Base-by-base conservation (phyloP, 1,284 basidiomycete species). In the Ceratobasidium sp. region DNA sequence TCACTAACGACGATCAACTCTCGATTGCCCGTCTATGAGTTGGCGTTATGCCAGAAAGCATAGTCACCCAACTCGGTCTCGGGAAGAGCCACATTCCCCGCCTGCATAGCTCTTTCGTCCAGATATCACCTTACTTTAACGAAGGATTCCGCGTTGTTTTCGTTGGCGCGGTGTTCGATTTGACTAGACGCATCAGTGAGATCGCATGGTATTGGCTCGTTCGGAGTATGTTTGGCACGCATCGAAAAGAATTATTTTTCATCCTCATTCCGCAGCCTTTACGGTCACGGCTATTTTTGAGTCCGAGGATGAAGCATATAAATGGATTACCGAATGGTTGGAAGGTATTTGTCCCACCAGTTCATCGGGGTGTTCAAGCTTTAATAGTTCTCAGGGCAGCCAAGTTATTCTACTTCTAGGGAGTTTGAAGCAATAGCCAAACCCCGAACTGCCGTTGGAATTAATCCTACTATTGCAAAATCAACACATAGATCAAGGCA, bases 291-390 rank as follows among this genome's bases (percentile, higher is more conserved):
- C 64, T 1, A 67, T 52, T 14, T 67, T 67, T 28, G 64, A 67
- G 23, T 53, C 64, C 6, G 50, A 50, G 18, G 48, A 67, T 26
- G 64, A 67, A 41, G 39, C 50, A 3, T 67, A 52, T n/a, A 34
- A 55, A 10, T 67, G 64, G 64, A 67, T 67, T 10, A 67, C 34
- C 14, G 50, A 67, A 21, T 67, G 64, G 64, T 52, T 67, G 23
- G 50, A 53, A 43, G 26, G 64, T 67, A 67, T 43, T 67, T 41
- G 23, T 39, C n/a, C n/a, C n/a, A n/a, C n/a, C n/a, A n/a, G n/a
- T n/a, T n/a, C n/a, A n/a, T n/a, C 12, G 9, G 2, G 21, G 2
- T 53, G 4, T 41, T 21, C 23, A n/a, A 3, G 26, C 18, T 55
- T n/a, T n/a, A 2, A 41, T 3, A n/a, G 0, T 21, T 12, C 30